Conservation (phyloP, 2,329 filamentous ascomycete species). For the Phialemoniopsis sp. region DNA sequence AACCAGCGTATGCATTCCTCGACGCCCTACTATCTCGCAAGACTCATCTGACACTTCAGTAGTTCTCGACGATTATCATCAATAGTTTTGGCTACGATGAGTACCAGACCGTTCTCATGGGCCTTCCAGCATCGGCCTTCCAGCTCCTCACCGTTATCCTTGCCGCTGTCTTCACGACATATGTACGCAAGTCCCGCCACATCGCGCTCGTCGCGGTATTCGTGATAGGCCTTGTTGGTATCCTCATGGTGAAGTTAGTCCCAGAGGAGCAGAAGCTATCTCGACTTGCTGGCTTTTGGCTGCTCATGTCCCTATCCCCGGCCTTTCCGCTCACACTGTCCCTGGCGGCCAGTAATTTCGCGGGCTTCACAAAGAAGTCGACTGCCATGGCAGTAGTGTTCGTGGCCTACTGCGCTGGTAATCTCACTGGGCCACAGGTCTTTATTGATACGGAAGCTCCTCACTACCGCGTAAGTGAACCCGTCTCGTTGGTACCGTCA, state of each 20-base stretch:
- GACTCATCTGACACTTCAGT: no score
- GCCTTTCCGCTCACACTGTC: slow-evolving; percentile 52
- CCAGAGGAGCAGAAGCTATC: slow-evolving; percentile 1
- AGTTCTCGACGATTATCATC: slow-evolving; percentile 1
- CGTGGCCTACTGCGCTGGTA: slow-evolving; percentile 50
- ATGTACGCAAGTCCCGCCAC: not conserved
- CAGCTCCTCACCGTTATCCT: not conserved
- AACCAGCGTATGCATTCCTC: not conserved
- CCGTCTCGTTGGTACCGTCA: no score
- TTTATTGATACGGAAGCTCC: slow-evolving; percentile 46
- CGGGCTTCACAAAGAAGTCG: slow-evolving; percentile 57
- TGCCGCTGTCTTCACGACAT: not conserved
- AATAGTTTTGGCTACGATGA: not conserved
- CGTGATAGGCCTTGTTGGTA: not conserved
- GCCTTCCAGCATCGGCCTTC: slow-evolving; percentile 1
- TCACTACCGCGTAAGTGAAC: slow-evolving; percentile 24
- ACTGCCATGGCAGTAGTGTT: slow-evolving; percentile 53
- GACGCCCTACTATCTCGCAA: no score
- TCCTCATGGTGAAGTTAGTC: slow-evolving; percentile 1
- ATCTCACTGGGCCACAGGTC: slow-evolving; percentile 52
- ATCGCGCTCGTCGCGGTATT: not conserved
- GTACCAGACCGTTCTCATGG: not conserved
- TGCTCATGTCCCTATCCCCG: slow-evolving; percentile 47
- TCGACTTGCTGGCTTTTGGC: slow-evolving; percentile 41
- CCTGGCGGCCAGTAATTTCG: slow-evolving; percentile 50